Evolutionary conservation across 1,139 yeast species (phyloP).

Genomic region (Taphrina flavorubra): DNA sequence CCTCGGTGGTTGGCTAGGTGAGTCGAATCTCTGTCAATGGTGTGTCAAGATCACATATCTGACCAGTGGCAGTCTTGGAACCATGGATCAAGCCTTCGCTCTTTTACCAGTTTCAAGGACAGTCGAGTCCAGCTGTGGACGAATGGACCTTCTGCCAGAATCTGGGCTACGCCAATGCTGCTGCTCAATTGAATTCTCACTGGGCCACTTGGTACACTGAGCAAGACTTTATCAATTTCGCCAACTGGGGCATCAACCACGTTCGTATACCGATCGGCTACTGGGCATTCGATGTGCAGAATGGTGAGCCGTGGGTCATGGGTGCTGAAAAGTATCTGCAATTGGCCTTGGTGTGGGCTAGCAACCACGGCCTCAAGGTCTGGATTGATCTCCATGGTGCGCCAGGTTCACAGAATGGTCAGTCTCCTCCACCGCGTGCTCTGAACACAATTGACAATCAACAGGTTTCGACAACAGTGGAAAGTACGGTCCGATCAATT

Average conservation of each 20-base stretch:
- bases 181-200: conserved; percentile 63
- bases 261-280: conserved; percentile 94
- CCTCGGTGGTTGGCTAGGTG: conserved; percentile 87
- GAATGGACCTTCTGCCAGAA: conserved; percentile 73
- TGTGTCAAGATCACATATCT: not conserved
- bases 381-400: conserved; percentile 97
- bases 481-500: conserved; percentile 63
- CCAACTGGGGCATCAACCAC: conserved; percentile 70
- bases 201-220: conserved; percentile 84
- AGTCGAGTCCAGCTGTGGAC: conserved; percentile 62
- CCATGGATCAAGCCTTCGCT: conserved; percentile 51
- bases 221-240: conserved; percentile 69
- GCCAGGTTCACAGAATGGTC: conserved; percentile 85
- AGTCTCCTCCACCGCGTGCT: not conserved
- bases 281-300: conserved; percentile 80
- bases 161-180: conserved; percentile 70
- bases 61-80: conserved; percentile 64
- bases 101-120: conserved; percentile 53
- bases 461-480: conserved; percentile 98
- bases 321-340: conserved; percentile 81
- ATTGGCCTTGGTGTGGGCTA: conserved; percentile 78
- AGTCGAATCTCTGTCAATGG: not conserved
- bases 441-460: not conserved
- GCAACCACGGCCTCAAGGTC: conserved; percentile 66
- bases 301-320: conserved; percentile 80